These are phyloP conservation scores for Ambrosia trifida DNA, from an alignment of 129 eudicot species.

Conservation along the genomic window DNA sequence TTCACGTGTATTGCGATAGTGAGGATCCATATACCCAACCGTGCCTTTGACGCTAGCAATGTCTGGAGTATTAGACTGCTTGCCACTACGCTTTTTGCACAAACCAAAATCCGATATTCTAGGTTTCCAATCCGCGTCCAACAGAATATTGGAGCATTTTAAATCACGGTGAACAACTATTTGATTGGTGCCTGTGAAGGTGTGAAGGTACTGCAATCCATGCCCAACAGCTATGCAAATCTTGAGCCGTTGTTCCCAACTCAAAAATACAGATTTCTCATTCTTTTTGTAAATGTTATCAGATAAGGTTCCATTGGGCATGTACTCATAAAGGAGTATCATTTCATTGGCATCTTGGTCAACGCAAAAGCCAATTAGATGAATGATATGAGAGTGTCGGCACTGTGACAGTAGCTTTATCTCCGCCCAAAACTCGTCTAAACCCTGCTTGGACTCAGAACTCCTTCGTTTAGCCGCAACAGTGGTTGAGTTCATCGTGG, in stretches of 20 bases:
- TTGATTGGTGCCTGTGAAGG: background rate
- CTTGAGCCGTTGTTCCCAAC: constrained; percentile 7
- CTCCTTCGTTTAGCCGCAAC: constrained; percentile 1
- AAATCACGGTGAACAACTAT: constrained; percentile 4
- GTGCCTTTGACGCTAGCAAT: constrained; percentile 5
- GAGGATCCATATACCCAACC: background rate
- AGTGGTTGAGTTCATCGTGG: background rate
- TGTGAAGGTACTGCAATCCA: constrained; percentile 10
- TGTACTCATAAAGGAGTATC: too few relatives aligned
- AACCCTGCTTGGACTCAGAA: constrained; percentile 1
- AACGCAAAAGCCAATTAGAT: constrained; percentile 6
- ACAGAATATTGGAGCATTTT: background rate
- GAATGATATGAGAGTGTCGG: constrained; percentile 1
- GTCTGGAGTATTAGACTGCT: background rate
- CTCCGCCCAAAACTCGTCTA: background rate
- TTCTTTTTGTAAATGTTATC: background rate
- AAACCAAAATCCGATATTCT: constrained; percentile 6
- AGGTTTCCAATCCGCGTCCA: background rate
- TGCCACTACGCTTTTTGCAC: background rate
- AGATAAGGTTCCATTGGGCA: too few relatives aligned
- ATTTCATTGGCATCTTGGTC: constrained; percentile 5
- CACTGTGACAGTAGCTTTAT: background rate
- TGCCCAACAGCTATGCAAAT: constrained; percentile 4
- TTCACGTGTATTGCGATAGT: background rate
- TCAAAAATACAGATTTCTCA: background rate